These are phyloP conservation scores for Bolboschoenus planiculmis DNA, from an alignment of 176 grass and related monocot genomes.

Conservation along the genomic window DNA sequence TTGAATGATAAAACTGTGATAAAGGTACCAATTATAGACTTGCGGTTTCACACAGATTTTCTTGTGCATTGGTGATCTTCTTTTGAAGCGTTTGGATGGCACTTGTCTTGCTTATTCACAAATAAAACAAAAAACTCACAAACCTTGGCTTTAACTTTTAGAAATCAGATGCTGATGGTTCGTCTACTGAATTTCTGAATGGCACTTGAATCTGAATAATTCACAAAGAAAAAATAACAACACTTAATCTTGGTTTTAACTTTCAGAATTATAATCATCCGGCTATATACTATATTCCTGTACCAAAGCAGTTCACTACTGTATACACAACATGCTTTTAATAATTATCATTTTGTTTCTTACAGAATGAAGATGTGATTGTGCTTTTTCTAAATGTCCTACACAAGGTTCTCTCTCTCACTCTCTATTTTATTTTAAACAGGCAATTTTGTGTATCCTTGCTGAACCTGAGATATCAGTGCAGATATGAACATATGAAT, in stretches of 20 bases:
- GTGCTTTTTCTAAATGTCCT: constrained; percentile 73
- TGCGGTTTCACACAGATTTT: constrained; percentile 12
- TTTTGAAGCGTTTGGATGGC: background rate
- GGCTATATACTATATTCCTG: background rate
- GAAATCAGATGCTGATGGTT: background rate
- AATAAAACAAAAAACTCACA: background rate
- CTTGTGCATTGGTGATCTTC: background rate
- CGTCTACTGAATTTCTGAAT: background rate
- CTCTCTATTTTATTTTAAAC: background rate
- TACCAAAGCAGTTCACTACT: background rate
- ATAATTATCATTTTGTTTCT: constrained; percentile 22
- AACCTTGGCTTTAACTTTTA: background rate
- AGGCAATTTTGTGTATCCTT: background rate
- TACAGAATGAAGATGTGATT: constrained; percentile 98
- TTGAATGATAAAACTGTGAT: constrained; percentile 76
- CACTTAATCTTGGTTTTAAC: background rate
- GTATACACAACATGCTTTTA: background rate
- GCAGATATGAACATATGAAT: background rate
- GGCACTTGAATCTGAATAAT: background rate
- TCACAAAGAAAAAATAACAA: background rate
- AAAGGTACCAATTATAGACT: constrained; percentile 37
- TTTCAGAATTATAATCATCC: background rate
- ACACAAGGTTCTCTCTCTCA: constrained; percentile 55
- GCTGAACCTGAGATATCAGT: background rate
- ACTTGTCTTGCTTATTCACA: background rate